Evolutionary conservation across 495 filamentous ascomycete species (phyloP), one percentile per base, ranked within the genome.

Genomic region (Aspergillus haitiensis): DNA sequence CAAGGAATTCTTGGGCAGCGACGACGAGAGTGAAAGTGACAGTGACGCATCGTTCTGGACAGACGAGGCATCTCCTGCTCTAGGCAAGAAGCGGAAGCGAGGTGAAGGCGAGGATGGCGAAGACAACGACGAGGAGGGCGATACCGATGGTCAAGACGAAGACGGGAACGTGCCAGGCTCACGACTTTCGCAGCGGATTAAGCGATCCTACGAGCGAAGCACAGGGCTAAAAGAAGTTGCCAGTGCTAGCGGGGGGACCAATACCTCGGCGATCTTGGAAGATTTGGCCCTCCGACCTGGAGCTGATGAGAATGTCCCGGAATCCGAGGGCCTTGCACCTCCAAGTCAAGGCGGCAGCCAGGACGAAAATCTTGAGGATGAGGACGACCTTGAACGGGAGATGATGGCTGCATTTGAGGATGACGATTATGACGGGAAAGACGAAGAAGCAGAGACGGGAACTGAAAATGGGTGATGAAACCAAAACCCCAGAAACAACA

Each of bases 1-100:
- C 6, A 81, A 85, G 44, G 90, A 92, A 15, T 95, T 94, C 63
- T 75, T 94, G 59, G 88, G 82, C 11, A 83, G 80, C 21, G 84
- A 87, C 16, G 85, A 85, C 47, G 87, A 86, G 34, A 82, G 75
- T 61, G 82, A 83, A 68, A 62, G 72, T 46, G 79, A 81, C 66
- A 76, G 62, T 37, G 76, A 78, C 31, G 56, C 63, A 13, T 70
- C 66, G 3, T 56, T 70, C 35, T 62, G 64, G 55, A 61, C 67
- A 12, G 73, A 75, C 27, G 75, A 74, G 10, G 8, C 16, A 16
- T 49, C 59, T 9, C 35, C 58, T 9, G 27, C 54, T 6, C 51
- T 67, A 3, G 66, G 69, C 58, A 75, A 67, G 66, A 81, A 82
- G 51, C 70, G 76, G 10, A 78, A 77, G 58, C 73, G 76, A 39